Base-by-base conservation (phyloP, 805 yeast species). In the Nakazawaea peltata region DNA sequence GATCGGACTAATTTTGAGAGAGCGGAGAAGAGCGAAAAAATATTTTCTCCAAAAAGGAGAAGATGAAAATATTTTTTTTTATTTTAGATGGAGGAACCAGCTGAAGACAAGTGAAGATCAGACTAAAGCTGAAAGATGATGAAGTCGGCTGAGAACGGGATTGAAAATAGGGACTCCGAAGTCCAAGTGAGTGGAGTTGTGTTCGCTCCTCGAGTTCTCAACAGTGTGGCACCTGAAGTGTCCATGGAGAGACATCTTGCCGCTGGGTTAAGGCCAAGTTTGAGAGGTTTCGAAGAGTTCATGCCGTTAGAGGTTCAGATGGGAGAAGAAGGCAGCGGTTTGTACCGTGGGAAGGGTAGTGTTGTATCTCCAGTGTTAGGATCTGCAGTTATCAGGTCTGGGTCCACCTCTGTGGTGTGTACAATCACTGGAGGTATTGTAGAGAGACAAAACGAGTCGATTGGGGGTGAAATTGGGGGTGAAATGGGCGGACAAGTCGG, bases 141-240 rank as follows among this genome's bases (percentile, higher is more conserved):
- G n/a, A n/a, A n/a, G n/a, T n/a, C n/a, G n/a, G n/a, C n/a, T n/a
- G n/a, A n/a, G n/a, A n/a, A n/a, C n/a, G n/a, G n/a, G n/a, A n/a
- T n/a, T n/a, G n/a, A n/a, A n/a, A n/a, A n/a, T n/a, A n/a, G n/a
- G n/a, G n/a, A n/a, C n/a, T n/a, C n/a, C n/a, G n/a, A n/a, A n/a
- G n/a, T n/a, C n/a, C n/a, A n/a, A n/a, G n/a, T n/a, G 35, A 54
- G 61, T 28, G 69, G 80, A 11, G 65, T 81, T 24, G 61, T 73
- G 4, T 86, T 87, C 53, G 79, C 92, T 1, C 90, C 95, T 1
- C 81, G 78, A 18, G 85, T 86, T 9, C 62, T 88, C 28, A 87
- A 92, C 1, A 63, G 92, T 34, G 71, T 88, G 25, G 85, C 94
- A 2, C 96, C 97, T 1, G 95, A 85, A 38, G 53, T 83, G 11